Evolutionary conservation across 129 eudicot genomes (phyloP).

Genomic region (Oenanthe sinensis): DNA sequence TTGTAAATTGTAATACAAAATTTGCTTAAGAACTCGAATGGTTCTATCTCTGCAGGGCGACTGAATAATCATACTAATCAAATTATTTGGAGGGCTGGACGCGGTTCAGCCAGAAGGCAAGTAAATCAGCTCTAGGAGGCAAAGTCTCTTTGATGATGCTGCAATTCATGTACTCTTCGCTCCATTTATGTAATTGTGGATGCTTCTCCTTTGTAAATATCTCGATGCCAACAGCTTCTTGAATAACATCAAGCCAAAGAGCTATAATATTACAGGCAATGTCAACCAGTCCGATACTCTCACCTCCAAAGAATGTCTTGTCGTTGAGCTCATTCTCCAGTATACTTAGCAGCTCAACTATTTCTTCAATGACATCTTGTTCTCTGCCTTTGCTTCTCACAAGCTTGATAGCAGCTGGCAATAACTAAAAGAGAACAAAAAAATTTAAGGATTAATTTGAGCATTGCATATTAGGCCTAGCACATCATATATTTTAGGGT

Average conservation of each 20-base stretch:
- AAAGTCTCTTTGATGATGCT: conserved; percentile 12
- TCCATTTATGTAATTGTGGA: conserved; percentile 20
- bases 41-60: neutral
- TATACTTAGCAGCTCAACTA: neutral
- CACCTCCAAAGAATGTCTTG: conserved; percentile 2
- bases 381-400: conserved; percentile 9
- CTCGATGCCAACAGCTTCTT: conserved; percentile 9
- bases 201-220: conserved; percentile 5
- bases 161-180: neutral
- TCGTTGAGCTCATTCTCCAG: neutral
- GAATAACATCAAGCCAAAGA: conserved; percentile 17
- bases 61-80: neutral
- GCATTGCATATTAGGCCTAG: no score
- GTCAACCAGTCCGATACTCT: conserved; percentile 2
- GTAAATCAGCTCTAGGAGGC: conserved; percentile 13
- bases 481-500: no score
- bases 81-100: neutral
- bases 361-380: conserved; percentile 21
- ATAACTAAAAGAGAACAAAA: neutral
- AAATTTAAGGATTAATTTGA: neutral
- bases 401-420: neutral
- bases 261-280: neutral
- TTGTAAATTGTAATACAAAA: neutral
- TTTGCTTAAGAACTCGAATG: neutral
- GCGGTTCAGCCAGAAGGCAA: neutral